Evolutionary conservation across 2,329 filamentous ascomycete species (phyloP).

Genomic region (Beauveria scarabaeidicola): DNA sequence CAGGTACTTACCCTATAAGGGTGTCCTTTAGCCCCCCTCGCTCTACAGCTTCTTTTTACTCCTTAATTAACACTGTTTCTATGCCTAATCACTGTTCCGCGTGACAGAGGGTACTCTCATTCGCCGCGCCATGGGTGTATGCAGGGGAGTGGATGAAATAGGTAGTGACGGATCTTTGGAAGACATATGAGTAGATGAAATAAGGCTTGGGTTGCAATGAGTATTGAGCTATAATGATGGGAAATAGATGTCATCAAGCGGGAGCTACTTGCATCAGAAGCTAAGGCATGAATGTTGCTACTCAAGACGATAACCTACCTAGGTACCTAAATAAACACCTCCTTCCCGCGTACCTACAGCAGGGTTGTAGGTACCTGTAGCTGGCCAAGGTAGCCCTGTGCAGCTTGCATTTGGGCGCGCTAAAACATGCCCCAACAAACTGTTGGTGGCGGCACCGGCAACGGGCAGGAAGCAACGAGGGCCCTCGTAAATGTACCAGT

Average conservation of each 20-base stretch:
- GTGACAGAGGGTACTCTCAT: background rate
- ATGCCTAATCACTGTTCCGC: no score
- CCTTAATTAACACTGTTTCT: no score
- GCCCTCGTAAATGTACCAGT: background rate
- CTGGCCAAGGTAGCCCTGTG: no score
- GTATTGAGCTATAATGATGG: background rate
- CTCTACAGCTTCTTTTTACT: no score
- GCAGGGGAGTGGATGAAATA: background rate
- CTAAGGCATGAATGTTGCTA: no score
- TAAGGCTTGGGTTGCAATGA: background rate
- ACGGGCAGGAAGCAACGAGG: background rate
- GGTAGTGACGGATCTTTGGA: background rate
- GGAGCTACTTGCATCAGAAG: background rate
- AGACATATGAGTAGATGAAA: background rate
- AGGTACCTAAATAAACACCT: no score
- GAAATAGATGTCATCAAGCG: background rate
- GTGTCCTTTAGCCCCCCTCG: no score
- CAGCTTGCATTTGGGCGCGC: background rate
- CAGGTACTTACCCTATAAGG: no score
- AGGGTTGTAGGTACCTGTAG: background rate
- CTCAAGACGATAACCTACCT: no score
- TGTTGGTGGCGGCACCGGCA: background rate
- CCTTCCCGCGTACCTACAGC: no score
- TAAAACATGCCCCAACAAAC: background rate
- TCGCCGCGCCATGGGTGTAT: background rate